A percentile compares a stretch with the other conserved stretches of the same genome.
Conservation (phyloP, 257 asterid genomes). For the Solanum pennellii region DNA sequence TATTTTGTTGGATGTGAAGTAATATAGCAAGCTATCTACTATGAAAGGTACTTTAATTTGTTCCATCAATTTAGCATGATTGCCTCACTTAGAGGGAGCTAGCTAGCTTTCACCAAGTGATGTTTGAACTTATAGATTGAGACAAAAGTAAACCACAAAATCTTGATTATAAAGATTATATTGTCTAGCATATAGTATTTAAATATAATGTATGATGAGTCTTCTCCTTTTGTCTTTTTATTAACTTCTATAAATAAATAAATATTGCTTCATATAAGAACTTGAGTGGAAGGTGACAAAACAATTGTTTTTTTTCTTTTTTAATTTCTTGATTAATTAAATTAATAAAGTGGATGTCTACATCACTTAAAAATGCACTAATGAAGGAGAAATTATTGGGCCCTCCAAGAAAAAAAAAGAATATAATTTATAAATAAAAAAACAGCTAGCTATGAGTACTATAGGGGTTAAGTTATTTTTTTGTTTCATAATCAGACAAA, state of each 20-base stretch:
- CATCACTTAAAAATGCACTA: conserved; percentile 17
- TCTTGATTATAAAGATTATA: background rate
- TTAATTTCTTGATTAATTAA: background rate
- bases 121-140: background rate
- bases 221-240: conserved; percentile 1
- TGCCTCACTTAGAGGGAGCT: conserved; percentile 21
- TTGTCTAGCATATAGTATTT: conserved; percentile 12
- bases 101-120: conserved; percentile 12
- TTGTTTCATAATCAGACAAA: background rate
- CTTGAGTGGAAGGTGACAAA: conserved; percentile 14
- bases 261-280: background rate
- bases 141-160: conserved; percentile 5
- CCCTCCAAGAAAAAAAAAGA: background rate
- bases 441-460: conserved; percentile 7
- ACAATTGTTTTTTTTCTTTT: background rate
- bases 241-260: background rate
- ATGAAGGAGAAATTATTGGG: conserved; percentile 16
- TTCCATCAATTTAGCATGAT: conserved; percentile 6
- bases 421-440: background rate
- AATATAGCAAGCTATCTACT: background rate
- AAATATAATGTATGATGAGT: background rate
- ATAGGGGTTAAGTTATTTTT: background rate
- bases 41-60: background rate
- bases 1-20: background rate
- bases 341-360: conserved; percentile 3